Base-by-base conservation (phyloP, 495 filamentous ascomycete species). In the Rusavskia elegans region DNA sequence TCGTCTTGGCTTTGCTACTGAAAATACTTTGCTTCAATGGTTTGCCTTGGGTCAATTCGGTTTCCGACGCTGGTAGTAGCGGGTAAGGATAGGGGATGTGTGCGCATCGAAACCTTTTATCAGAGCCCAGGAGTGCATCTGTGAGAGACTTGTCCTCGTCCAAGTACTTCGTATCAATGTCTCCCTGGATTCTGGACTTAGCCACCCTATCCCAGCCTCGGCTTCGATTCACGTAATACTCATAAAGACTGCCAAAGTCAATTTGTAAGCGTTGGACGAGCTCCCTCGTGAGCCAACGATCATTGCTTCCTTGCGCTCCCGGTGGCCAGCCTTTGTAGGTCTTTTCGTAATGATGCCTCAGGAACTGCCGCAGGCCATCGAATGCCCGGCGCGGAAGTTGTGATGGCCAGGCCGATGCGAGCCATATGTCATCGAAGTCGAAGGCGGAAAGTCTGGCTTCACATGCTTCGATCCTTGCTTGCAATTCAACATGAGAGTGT, bases 31-130 rank as follows among this genome's bases (percentile, higher is more conserved):
- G 27, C 16, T 48, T 48, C 8, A 46, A 36, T 14, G 65, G 63
- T 20, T 40, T 40, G 4, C 38, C 38, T 40, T 19, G 3, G 38
- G 62, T 57, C 16, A 53, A 54, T 36, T 69, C 68, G 3, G 68
- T 66, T 19, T 66, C 65, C 7, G 55, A 19, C 11, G 53, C 52
- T 20, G 81, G 81, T 4, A 82, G 70, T 0, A 84, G 65, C 1
- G 81, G 81, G 55, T 81, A 83, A 3, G 81, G 80, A 45, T 79
- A 70, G 2, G 81, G 81, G 41, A 84, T 81, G 50, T 80, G 79
- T 3, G 77, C 72, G 56, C 71, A 80, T 19, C 71, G 69, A 55
- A 78, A 62, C 32, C 65, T 64, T 50, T 78, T 79, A 60, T 84
- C 81, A 53, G 81, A 83, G 45, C 71, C 68, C 52, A 81, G 17